A percentile compares a stretch with the other conserved stretches of the same genome.
phyloP scores from a whole-genome alignment of 169 alveolate genomes.

The Cryptosporidium bovis region DNA sequence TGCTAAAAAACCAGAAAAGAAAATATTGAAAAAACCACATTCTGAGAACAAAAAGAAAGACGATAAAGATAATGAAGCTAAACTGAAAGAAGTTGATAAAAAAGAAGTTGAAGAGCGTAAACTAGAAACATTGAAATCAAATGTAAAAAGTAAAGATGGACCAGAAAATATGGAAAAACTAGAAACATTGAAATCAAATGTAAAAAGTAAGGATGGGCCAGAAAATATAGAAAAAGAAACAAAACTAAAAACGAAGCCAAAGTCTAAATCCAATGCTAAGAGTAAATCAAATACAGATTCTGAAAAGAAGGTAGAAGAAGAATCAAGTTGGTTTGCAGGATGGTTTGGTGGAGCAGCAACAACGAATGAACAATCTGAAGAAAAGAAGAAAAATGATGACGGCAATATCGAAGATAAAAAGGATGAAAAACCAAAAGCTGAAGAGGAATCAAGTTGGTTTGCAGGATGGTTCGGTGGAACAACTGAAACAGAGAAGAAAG shows the following conservation, averaged over 20 bases:
- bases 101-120: not conserved
- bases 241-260: not conserved
- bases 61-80: not conserved
- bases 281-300: not conserved
- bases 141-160: not conserved
- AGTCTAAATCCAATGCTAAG: not conserved
- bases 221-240: constrained; percentile 17
- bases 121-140: not conserved
- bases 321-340: constrained; percentile 39
- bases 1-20: constrained; percentile 24
- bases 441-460: constrained; percentile 28
- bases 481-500: not conserved
- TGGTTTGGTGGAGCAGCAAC: constrained; percentile 34
- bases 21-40: not conserved
- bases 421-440: constrained; percentile 4
- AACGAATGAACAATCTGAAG: not conserved
- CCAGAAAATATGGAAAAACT: not conserved
- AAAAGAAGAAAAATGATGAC: not conserved
- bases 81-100: not conserved
- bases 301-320: not conserved
- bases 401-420: constrained; percentile 2
- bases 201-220: not conserved
- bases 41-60: not conserved
- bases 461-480: constrained; percentile 62
- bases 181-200: not conserved